Base-by-base conservation (phyloP, 805 yeast genomes). In the Brettanomyces bruxellensis region DNA sequence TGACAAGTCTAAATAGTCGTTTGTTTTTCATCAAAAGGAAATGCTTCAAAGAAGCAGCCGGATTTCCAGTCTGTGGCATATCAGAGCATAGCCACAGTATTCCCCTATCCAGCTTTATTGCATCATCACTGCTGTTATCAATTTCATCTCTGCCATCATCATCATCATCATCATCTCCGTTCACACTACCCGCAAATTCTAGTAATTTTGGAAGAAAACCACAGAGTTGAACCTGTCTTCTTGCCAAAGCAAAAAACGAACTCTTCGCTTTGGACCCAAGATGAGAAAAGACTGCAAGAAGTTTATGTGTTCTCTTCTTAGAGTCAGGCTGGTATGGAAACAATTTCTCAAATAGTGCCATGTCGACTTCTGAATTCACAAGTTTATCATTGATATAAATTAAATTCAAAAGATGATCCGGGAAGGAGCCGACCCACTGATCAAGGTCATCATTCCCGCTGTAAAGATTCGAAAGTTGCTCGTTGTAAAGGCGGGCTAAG, bases 351-450 rank as follows among this genome's bases (percentile, higher is more conserved):
- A 81, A 73, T 3, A 89, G 52, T 0, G 73, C 64, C 3, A 64
- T 50, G 58, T 88, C 96, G 12, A 87, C 83, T 11, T 74, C 66
- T 11, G 81, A 72, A 47, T 82, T 86, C 43, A 86, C 81, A 8
- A 70, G 68, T 44, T 66, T 72, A 54, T 85, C 89, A 58, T 87
- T 86, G 51, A 89, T 82, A 56, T 85, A 89, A 43, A 83, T 72
- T 40, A 86, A 69, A 23, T 79, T 76, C 41, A 89, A 65, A 0
- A 89, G 60, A 23, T 73, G 72, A 40, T 78, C 76, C 1, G 96
- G 96, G 25, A 88, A 79, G 59, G 71, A 70, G 4, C 63, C 59
- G 7, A 78, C 57, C 24, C 67, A 49, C 4, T 30, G 12, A 14
- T 68, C 66, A 3, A 68, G 48, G 5, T 58, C 56, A 4, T 50